Base-by-base conservation (phyloP, 169 alveolate species). In the Cryptosporidium tyzzeri region DNA sequence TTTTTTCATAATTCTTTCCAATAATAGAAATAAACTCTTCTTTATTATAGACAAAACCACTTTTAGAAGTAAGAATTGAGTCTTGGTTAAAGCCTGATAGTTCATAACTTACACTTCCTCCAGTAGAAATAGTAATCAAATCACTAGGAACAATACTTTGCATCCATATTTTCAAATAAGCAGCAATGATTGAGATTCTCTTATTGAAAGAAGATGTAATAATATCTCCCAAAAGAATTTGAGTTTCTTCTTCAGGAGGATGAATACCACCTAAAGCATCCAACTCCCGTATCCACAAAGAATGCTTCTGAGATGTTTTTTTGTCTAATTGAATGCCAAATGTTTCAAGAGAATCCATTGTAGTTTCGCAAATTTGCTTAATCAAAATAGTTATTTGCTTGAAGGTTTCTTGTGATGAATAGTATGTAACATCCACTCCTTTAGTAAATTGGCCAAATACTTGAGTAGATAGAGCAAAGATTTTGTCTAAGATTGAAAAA, bases 161-260 rank as follows among this genome's bases (percentile, higher is more conserved):
- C n/a, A 59, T 29, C 71, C 71, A 80, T 16, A 80, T 37, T 48
- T 65, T 80, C 26, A 80, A 59, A 31, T 80, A 80, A 3, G 62
- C 51, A 5, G 69, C 55, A 6, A 80, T 62, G 12, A 21, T 37
- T 3, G 89, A 59, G 35, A 80, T 41, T 33, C 26, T 62, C 33
- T 44, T 65, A 48, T 53, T 45, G 35, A 80, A 62, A 3, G 71
- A 65, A 2, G 44, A 31, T 35, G 51, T 3, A 31, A 37, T 31
- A 31, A 3, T 29, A n/a, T 65, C 71, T n/a, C 53, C 71, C 51
- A 65, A 37, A 23, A 4, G 18, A n/a, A 55, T 26, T 16, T 10
- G 67, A 55, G 67, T 55, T 26, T 26, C 67, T 9, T 9, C 67
- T 29, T 55, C 67, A 9, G 67, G 35, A 18, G 67, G 18, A 2